Evolutionary conservation across 352 stramenopile genomes (phyloP), one percentile per base, ranked within the genome.

Genomic region (Aphanomyces stellatus): DNA sequence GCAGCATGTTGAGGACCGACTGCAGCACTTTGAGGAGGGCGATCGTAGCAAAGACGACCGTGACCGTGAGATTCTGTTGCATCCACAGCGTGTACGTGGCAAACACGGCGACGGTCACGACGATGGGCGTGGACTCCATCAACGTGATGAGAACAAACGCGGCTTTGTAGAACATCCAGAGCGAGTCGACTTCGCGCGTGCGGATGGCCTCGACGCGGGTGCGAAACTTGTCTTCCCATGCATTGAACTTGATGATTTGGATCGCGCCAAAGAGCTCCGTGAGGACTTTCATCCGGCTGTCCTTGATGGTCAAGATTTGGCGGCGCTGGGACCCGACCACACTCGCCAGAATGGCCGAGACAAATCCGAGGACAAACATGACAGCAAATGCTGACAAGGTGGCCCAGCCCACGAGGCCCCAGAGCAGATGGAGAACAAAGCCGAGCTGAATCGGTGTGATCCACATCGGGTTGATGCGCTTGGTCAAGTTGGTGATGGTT

Each of bases 401-500:
- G 11, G 37, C 37, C 37, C 37, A 46, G 37, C 37, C 37, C 11
- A 46, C 37, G n/a, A 46, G 0, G 13, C n/a, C 11, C 11, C n/a
- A 46, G 1, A 46, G 2, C 0, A 46, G 2, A 19, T 2, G n/a
- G 37, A 46, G 37, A 1, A 46, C 37, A 19, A 46, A 1, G 0
- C 13, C 11, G 11, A 46, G 0, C 2, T 46, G 37, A 19, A 46
- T 11, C 37, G 37, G 37, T 19, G n/a, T 19, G 37, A 46, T 2
- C 37, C 37, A 46, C 37, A 46, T 46, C n/a, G 13, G 37, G n/a
- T 46, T 11, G 37, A 19, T 19, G 37, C n/a, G 13, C 1, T n/a
- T 11, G 13, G 37, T 19, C 13, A 89, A 65, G 61, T 98, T 87
- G 48, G 97, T 88, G 42, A 99, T 77, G 13, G 87, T 80, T 65